Conservation (phyloP, 2,329 filamentous ascomycete species). For the Pseudocercospora pini-densiflorae region DNA sequence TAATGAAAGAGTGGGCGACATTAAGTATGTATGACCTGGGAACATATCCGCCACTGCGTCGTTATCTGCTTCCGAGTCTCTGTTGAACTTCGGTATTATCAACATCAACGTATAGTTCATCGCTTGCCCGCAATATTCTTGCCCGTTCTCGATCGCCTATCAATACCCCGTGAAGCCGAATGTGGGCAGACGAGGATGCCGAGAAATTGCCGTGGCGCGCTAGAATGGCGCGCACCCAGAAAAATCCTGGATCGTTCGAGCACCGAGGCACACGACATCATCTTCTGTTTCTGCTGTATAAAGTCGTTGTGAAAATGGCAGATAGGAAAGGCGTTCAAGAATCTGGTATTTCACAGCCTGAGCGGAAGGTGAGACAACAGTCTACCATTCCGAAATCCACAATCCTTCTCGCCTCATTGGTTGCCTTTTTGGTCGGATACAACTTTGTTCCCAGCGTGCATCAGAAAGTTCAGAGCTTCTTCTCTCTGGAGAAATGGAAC, state of each 20-base stretch:
- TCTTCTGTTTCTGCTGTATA: background rate
- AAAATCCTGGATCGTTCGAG: background rate
- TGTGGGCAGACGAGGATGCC: constrained; percentile 2
- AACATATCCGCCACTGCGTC: background rate
- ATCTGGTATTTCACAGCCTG: background rate
- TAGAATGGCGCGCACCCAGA: constrained; percentile 4
- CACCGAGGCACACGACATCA: constrained; percentile 7
- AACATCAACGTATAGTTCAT: background rate
- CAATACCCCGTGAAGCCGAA: constrained; percentile 1
- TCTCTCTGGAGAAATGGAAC: constrained; percentile 24
- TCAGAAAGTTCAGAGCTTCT: constrained; percentile 27
- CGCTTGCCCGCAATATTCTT: background rate
- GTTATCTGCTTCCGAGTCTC: background rate
- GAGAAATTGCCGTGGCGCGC: constrained; percentile 1
- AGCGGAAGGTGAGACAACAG: background rate
- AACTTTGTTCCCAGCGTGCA: constrained; percentile 27
- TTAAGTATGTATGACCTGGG: background rate
- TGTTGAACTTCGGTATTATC: background rate
- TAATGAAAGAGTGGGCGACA: background rate
- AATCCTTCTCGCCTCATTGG: constrained; percentile 24
- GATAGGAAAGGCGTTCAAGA: constrained; percentile 4
- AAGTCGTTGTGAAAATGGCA: constrained; percentile 1
- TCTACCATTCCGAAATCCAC: constrained; percentile 10
- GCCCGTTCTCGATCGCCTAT: constrained; percentile 5
- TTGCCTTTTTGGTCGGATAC: constrained; percentile 28